These are phyloP conservation scores for Pseudogymnoascus sp. DNA, from an alignment of 2,329 filamentous ascomycete genomes.

Conservation along the genomic window DNA sequence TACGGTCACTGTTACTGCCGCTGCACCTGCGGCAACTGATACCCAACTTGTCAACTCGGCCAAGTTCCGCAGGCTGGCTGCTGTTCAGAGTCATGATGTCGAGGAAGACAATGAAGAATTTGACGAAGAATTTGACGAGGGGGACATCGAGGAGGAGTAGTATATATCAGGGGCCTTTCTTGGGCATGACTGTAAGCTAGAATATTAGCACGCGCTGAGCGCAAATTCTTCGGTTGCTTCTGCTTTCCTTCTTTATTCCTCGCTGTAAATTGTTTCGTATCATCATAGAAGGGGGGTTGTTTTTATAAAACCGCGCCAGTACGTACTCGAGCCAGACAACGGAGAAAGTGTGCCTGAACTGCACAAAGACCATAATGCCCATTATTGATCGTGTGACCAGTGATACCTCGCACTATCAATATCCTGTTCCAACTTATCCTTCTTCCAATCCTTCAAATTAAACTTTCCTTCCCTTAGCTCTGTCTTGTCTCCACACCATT, in stretches of 20 bases:
- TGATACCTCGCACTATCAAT: background rate
- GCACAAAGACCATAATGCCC: too few species aligned
- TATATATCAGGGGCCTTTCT: background rate
- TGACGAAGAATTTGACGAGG: background rate
- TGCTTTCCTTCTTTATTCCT: too few species aligned
- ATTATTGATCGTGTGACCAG: background rate
- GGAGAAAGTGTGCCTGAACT: background rate
- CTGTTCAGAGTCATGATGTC: background rate
- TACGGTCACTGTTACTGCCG: background rate
- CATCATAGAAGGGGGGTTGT: background rate
- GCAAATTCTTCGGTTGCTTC: background rate
- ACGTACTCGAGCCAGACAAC: background rate
- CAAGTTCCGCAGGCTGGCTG: background rate
- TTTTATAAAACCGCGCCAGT: background rate
- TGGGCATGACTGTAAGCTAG: background rate
- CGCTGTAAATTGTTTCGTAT: background rate
- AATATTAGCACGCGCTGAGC: background rate
- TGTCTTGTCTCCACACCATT: conserved; percentile 12
- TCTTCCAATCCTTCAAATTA: conserved; percentile 16
- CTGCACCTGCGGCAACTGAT: background rate
- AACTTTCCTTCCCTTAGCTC: conserved; percentile 15
- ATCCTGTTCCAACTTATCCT: conserved; percentile 14
- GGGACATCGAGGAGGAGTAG: background rate
- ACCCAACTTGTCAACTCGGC: background rate
- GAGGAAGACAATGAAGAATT: background rate